phyloP scores from a whole-genome alignment of 192 early-diverging fungal genomes.

The Diversispora epigaea region DNA sequence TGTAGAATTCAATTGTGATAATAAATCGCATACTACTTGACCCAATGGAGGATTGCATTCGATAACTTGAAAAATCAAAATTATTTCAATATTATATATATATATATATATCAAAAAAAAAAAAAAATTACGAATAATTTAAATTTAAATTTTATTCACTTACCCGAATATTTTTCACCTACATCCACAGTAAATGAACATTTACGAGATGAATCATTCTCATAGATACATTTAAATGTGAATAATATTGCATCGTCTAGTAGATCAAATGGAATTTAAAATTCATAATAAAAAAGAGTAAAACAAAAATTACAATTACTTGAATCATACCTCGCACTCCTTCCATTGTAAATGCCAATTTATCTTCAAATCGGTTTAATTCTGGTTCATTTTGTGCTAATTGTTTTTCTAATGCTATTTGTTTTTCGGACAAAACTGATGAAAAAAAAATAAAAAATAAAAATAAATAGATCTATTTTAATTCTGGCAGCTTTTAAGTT shows the following conservation, averaged over 20 bases:
- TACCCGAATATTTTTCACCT: neutral
- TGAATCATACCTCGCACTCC: neutral
- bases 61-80: neutral
- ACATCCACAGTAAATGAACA: slow-evolving; percentile 4
- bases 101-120: neutral
- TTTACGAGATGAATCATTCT: slow-evolving; percentile 10
- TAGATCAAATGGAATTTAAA: neutral
- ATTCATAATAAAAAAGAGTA: neutral
- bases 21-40: neutral
- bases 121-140: too few species aligned
- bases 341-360: slow-evolving; percentile 6
- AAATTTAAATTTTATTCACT: neutral
- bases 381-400: slow-evolving; percentile 12
- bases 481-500: neutral
- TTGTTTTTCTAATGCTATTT: neutral
- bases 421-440: neutral
- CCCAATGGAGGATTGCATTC: slow-evolving; percentile 14
- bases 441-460: neutral
- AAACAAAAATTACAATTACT: neutral
- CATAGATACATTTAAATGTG: slow-evolving; percentile 12
- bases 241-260: slow-evolving; percentile 8
- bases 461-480: neutral
- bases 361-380: slow-evolving; percentile 12
- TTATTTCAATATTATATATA: neutral
- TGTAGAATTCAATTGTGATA: neutral